phyloP scores from a whole-genome alignment of 345 rosid species.

The Litchi chinensis region DNA sequence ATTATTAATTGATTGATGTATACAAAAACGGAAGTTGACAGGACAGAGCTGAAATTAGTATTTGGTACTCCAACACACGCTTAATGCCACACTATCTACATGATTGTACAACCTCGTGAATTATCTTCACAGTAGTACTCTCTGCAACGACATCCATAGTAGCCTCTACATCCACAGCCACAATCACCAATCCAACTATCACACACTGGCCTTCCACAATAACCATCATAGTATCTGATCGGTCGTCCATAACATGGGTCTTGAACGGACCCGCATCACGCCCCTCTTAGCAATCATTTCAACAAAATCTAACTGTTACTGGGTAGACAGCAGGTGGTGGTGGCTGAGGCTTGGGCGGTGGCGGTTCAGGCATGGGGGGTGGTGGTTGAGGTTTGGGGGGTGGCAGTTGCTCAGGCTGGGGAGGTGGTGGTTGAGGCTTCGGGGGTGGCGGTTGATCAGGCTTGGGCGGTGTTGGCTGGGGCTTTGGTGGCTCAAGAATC shows the following conservation, averaged over 20 bases:
- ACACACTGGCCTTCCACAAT: conserved; percentile 56
- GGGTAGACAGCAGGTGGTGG: not conserved
- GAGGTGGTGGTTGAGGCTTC: too few species aligned
- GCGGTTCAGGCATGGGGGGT: not conserved
- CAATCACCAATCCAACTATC: conserved; percentile 59
- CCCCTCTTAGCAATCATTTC: conserved; percentile 8
- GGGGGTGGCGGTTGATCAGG: too few species aligned
- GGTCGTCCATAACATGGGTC: conserved; percentile 33
- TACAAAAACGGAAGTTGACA: too few species aligned
- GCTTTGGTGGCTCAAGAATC: conserved; percentile 35
- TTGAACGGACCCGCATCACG: conserved; percentile 15
- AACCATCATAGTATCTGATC: conserved; percentile 23
- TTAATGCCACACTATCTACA: conserved; percentile 31
- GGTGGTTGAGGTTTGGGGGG: not conserved
- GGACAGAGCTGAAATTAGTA: too few species aligned
- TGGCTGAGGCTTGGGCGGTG: too few species aligned
- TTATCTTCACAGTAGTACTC: conserved; percentile 54
- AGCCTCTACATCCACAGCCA: conserved; percentile 15
- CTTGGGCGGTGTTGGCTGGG: too few species aligned
- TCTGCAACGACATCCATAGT: conserved; percentile 27
- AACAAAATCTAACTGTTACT: not conserved
- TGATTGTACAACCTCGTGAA: conserved; percentile 49
- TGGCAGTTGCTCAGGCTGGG: too few species aligned
- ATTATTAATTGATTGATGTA: too few species aligned
- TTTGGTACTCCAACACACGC: too few species aligned